Percentiles rank a stretch among this genome's conserved stretches.
These are phyloP conservation scores for Penicillium coffeae DNA, from an alignment of 495 filamentous ascomycete species.

Conservation along the genomic window DNA sequence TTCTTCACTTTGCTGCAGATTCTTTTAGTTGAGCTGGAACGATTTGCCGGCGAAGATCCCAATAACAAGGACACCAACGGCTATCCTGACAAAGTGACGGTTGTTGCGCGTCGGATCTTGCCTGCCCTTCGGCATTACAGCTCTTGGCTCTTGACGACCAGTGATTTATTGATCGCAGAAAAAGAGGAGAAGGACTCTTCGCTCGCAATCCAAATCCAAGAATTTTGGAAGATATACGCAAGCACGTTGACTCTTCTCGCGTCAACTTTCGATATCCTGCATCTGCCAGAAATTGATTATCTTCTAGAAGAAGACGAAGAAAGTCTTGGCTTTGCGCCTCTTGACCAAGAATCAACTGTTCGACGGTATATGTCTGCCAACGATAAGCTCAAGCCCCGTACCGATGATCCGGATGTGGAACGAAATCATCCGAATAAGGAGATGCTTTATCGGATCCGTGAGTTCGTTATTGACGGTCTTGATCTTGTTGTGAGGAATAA, in stretches of 20 bases:
- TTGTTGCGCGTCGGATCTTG: slow-evolving; percentile 60
- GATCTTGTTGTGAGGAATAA: slow-evolving; percentile 52
- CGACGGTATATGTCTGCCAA: slow-evolving; percentile 45
- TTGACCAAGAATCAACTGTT: slow-evolving; percentile 49
- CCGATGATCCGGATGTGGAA: slow-evolving; percentile 52
- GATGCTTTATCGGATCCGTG: slow-evolving; percentile 65
- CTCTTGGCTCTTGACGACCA: slow-evolving; percentile 60
- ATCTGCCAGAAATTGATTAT: slow-evolving; percentile 59
- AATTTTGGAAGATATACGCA: slow-evolving; percentile 71
- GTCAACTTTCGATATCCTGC: slow-evolving; percentile 54
- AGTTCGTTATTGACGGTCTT: slow-evolving; percentile 64
- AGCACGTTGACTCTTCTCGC: slow-evolving; percentile 61
- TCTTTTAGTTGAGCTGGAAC: slow-evolving; percentile 63
- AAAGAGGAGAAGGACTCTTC: slow-evolving; percentile 53
- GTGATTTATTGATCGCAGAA: slow-evolving; percentile 47
- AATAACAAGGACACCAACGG: slow-evolving; percentile 29
- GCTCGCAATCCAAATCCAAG: slow-evolving; percentile 56
- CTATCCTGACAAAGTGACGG: slow-evolving; percentile 55
- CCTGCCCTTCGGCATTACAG: slow-evolving; percentile 71
- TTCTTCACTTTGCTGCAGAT: slow-evolving; percentile 74
- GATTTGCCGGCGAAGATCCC: slow-evolving; percentile 48
- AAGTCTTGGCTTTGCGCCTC: slow-evolving; percentile 68
- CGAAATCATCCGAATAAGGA: slow-evolving; percentile 63
- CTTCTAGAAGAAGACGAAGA: slow-evolving; percentile 75
- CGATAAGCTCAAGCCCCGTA: slow-evolving; percentile 49